phyloP scores from a whole-genome alignment of 768 basidiomycete genomes.

The Amanita muscaria region DNA sequence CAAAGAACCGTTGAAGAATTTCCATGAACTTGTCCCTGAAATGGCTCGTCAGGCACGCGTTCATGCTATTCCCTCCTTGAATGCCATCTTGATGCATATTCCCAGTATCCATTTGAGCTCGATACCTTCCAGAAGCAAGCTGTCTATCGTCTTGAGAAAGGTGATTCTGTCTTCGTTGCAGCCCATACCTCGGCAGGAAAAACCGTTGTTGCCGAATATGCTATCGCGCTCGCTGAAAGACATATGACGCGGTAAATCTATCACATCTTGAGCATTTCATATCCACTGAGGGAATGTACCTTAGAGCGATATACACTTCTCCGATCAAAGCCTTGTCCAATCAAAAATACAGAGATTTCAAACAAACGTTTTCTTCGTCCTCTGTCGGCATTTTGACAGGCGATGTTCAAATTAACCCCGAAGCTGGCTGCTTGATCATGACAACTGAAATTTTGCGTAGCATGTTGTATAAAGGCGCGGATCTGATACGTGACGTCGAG shows the following conservation, averaged over 20 bases:
- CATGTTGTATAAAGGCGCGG: slow-evolving; percentile 98
- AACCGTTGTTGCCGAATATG: slow-evolving; percentile 98
- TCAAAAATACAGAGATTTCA: slow-evolving; percentile 98
- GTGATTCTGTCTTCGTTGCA: slow-evolving; percentile 98
- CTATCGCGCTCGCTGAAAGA: slow-evolving; percentile 91
- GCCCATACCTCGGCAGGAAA: slow-evolving; percentile 99
- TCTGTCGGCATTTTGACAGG: slow-evolving; percentile 96
- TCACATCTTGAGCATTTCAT: background rate
- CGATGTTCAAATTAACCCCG: slow-evolving; percentile 98
- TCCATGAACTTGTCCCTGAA: slow-evolving; percentile 87
- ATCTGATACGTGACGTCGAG: slow-evolving; percentile 96
- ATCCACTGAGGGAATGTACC: slow-evolving; percentile 11
- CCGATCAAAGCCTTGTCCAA: slow-evolving; percentile 99
- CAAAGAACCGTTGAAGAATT: slow-evolving; percentile 82
- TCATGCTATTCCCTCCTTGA: background rate
- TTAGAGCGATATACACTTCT: slow-evolving; percentile 94
- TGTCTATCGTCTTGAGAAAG: slow-evolving; percentile 94
- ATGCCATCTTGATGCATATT: background rate
- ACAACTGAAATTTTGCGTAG: slow-evolving; percentile 96
- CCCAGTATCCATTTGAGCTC: slow-evolving; percentile 94
- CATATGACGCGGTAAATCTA: slow-evolving; percentile 89
- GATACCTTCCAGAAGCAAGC: slow-evolving; percentile 99
- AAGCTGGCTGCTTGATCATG: slow-evolving; percentile 95
- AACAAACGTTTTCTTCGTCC: slow-evolving; percentile 84
- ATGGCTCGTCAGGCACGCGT: slow-evolving; percentile 82